These are phyloP conservation scores for Blastobotrys americana DNA, from an alignment of 805 yeast species.

Conservation along the genomic window DNA sequence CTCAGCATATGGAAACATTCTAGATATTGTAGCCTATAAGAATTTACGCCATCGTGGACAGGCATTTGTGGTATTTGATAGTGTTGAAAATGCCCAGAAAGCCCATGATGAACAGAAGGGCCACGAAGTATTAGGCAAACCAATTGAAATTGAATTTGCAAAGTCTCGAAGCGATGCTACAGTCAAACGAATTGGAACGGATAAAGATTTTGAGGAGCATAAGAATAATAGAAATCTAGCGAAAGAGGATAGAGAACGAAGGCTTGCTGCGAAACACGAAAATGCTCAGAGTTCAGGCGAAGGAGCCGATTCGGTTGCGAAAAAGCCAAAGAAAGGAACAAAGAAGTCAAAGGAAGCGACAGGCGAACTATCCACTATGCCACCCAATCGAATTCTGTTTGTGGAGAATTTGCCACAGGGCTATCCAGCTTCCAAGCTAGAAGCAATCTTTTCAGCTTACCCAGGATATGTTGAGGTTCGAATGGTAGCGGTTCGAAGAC, in stretches of 20 bases:
- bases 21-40: constrained; percentile 49
- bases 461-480: constrained; percentile 64
- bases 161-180: constrained; percentile 41
- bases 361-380: constrained; percentile 28
- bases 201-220: constrained; percentile 21
- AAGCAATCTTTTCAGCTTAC: constrained; percentile 39
- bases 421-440: constrained; percentile 37
- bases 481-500: constrained; percentile 54
- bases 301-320: constrained; percentile 9
- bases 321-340: constrained; percentile 11
- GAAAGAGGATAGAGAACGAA: constrained; percentile 17
- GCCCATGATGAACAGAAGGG: constrained; percentile 42
- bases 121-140: constrained; percentile 39
- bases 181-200: constrained; percentile 30
- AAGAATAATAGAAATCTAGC: constrained; percentile 20
- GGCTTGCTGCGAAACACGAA: constrained; percentile 5
- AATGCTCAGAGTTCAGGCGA: constrained; percentile 5
- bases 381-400: constrained; percentile 65
- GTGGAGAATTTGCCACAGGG: constrained; percentile 55
- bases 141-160: constrained; percentile 43
- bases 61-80: constrained; percentile 61
- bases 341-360: constrained; percentile 8
- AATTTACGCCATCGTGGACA: constrained; percentile 71
- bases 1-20: constrained; percentile 39
- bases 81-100: constrained; percentile 35